phyloP scores from a whole-genome alignment of 2,329 filamentous ascomycete genomes.

The Neonectria neomacrospora region DNA sequence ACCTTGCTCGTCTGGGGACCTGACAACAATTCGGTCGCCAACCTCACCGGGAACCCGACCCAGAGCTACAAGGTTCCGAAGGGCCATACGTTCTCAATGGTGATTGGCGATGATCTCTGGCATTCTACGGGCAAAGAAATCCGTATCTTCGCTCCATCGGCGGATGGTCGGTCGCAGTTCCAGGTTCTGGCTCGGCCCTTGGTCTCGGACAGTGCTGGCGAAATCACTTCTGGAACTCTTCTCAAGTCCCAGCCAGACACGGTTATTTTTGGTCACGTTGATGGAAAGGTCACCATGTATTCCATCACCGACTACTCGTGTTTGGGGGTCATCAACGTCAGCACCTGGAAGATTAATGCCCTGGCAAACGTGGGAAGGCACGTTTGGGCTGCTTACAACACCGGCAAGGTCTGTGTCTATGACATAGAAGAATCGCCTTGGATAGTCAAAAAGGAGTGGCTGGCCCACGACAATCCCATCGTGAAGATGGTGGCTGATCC shows the following conservation, averaged over 20 bases:
- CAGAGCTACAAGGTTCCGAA: slow-evolving; percentile 82
- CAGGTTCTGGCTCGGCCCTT: slow-evolving; percentile 80
- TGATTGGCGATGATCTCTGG: slow-evolving; percentile 88
- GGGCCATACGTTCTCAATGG: slow-evolving; percentile 88
- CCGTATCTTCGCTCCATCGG: slow-evolving; percentile 80
- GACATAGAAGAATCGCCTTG: slow-evolving; percentile 86
- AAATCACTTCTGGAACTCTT: slow-evolving; percentile 85
- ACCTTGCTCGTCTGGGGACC: slow-evolving; percentile 89
- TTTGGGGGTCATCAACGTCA: slow-evolving; percentile 84
- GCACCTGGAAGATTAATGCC: slow-evolving; percentile 93
- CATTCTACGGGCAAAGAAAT: slow-evolving; percentile 88
- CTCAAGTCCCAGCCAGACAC: slow-evolving; percentile 79
- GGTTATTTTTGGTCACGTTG: slow-evolving; percentile 90
- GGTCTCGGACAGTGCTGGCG: slow-evolving; percentile 77
- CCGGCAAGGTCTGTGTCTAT: slow-evolving; percentile 92
- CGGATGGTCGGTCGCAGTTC: slow-evolving; percentile 75
- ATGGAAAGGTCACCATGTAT: slow-evolving; percentile 96
- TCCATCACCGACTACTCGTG: slow-evolving; percentile 81
- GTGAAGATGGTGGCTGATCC: slow-evolving; percentile 80
- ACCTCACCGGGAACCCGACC: slow-evolving; percentile 74
- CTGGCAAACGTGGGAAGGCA: slow-evolving; percentile 82
- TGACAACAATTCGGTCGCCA: slow-evolving; percentile 76
- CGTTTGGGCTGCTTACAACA: slow-evolving; percentile 95
- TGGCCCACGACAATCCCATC: slow-evolving; percentile 86
- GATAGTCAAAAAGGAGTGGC: slow-evolving; percentile 94